These are phyloP conservation scores for Tolypocladium album DNA, from an alignment of 2,329 filamentous ascomycete genomes.

Conservation along the genomic window DNA sequence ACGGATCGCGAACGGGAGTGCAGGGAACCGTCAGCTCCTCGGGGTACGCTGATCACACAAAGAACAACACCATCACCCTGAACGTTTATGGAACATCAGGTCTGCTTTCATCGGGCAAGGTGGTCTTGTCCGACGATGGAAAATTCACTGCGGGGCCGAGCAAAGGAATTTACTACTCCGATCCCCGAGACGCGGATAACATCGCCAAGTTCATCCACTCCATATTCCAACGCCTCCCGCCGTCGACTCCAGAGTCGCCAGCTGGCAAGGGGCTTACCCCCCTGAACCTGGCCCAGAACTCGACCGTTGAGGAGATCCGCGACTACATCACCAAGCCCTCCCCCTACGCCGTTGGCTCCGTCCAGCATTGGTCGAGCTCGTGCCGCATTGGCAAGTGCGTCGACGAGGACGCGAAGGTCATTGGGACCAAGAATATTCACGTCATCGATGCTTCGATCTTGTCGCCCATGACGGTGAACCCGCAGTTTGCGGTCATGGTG, in stretches of 20 bases:
- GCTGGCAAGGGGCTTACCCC: constrained; percentile 30
- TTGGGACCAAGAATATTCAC: constrained; percentile 37
- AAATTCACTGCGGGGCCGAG: constrained; percentile 30
- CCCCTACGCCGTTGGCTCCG: constrained; percentile 34
- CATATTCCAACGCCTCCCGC: constrained; percentile 32
- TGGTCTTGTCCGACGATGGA: constrained; percentile 27
- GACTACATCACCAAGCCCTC: constrained; percentile 37
- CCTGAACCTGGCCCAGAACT: constrained; percentile 33
- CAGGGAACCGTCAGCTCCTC: constrained; percentile 42
- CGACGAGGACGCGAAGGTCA: constrained; percentile 32
- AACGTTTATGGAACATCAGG: constrained; percentile 48
- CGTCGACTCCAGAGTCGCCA: constrained; percentile 8
- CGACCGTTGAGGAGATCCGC: constrained; percentile 34
- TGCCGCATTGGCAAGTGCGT: constrained; percentile 40
- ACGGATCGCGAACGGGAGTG: constrained; percentile 30
- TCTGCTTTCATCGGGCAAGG: constrained; percentile 34
- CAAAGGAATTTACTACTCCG: constrained; percentile 32
- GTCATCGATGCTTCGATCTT: constrained; percentile 41
- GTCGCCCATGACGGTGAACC: constrained; percentile 40
- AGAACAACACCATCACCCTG: constrained; percentile 38
- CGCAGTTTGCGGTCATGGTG: constrained; percentile 43
- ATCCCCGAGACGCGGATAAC: constrained; percentile 34
- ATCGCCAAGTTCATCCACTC: constrained; percentile 39
- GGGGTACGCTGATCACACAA: constrained; percentile 27
- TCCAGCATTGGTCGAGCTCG: constrained; percentile 43